Conservation (phyloP, 1,284 basidiomycete species). For the Pseudozyma tsukubaensis region DNA sequence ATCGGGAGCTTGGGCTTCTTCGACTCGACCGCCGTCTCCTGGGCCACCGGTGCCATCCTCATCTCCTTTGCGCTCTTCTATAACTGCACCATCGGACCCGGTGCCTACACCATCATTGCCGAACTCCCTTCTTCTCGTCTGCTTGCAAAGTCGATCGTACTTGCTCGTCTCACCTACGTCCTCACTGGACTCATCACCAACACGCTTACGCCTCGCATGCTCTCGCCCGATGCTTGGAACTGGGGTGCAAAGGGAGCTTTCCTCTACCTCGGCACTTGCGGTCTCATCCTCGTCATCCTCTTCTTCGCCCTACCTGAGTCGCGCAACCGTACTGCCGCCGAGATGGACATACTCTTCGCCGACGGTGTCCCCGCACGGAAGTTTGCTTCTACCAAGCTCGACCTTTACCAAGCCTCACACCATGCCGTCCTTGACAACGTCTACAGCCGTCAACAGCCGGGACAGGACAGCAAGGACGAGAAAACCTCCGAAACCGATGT, state of each 20-base stretch:
- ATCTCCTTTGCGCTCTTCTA: conserved; percentile 70
- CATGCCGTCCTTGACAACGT: too few relatives aligned
- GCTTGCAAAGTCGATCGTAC: conserved; percentile 72
- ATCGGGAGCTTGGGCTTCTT: conserved; percentile 70
- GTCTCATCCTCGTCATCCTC: conserved; percentile 69
- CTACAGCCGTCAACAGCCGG: too few relatives aligned
- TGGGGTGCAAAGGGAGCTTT: conserved; percentile 69
- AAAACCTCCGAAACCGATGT: too few relatives aligned
- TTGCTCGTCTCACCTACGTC: conserved; percentile 72
- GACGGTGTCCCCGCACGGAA: conserved; percentile 66
- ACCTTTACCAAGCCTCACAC: conserved; percentile 43
- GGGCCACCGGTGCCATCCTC: conserved; percentile 71
- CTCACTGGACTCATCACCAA: conserved; percentile 67
- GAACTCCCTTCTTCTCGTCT: conserved; percentile 72
- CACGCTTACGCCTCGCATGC: conserved; percentile 70
- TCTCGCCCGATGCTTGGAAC: conserved; percentile 70
- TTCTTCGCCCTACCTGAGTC: conserved; percentile 70
- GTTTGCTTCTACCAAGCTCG: conserved; percentile 67
- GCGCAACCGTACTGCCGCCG: conserved; percentile 69
- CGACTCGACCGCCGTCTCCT: conserved; percentile 40
- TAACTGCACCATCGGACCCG: conserved; percentile 69
- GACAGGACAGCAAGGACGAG: too few relatives aligned
- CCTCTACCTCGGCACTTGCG: conserved; percentile 70
- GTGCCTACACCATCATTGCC: conserved; percentile 71
- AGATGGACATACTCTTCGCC: conserved; percentile 70